Base-by-base conservation (phyloP, 257 asterid genomes). In the Plantago elongata region DNA sequence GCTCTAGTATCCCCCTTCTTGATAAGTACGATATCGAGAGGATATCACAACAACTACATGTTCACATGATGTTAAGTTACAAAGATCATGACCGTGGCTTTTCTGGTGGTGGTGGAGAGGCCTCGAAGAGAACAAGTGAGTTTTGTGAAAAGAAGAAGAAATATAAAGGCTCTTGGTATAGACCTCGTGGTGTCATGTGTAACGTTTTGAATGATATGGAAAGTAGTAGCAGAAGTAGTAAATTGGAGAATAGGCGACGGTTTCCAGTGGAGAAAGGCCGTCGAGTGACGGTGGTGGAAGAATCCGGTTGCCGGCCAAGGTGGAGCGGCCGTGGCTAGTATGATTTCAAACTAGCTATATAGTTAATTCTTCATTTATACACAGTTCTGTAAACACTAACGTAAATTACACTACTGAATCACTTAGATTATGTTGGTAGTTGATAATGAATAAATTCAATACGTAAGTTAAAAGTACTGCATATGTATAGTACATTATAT, bases 11-110 rank as follows among this genome's bases (percentile, higher is more conserved):
- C 44, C 79, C 96, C 18, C 96, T 88, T 54, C 72, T 88, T 22
- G 95, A 88, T 63, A 70, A 58, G 11, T 87, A 77, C 17, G 95
- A 87, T 75, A 70, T 84, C 5, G 77, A 82, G 51, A 78, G 78
- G 69, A 81, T 88, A 12, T 81, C 90, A 4, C 66, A n/a, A 58
- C 74, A 83, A 68, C 85, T 88, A 0, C 74, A 85, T 51, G 43
- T 27, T 13, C 81, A 85, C 51, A 78, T 83, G n/a, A 67, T 75
- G 13, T 69, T 79, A 11, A 75, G 78, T 56, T 74, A 42, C 45
- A 63, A 55, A 15, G 51, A 71, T 34, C 34, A 60, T 16, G 16
- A 49, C 45, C 50, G 45, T 43, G 51, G 66, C 13, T 13, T 22
- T 49, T 2, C 50, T 9, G 46, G 60, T 69, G 4, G 60, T 56